These are phyloP conservation scores for Aspergillus uvarum DNA, from an alignment of 2,329 filamentous ascomycete genomes.

Conservation along the genomic window DNA sequence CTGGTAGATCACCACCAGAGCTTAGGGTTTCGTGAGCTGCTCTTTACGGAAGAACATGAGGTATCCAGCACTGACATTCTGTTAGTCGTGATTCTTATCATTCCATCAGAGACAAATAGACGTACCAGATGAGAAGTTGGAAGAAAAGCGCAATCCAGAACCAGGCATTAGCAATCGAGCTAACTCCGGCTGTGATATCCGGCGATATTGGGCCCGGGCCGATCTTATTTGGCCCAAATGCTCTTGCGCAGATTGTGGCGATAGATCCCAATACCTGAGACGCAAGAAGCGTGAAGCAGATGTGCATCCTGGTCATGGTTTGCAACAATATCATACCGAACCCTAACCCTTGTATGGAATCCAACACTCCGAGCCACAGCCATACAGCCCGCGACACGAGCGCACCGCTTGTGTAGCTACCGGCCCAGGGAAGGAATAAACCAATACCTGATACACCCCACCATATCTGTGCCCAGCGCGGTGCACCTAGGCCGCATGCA, in stretches of 20 bases:
- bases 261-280: slow-evolving; percentile 63
- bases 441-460: slow-evolving; percentile 64
- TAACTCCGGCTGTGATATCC: slow-evolving; percentile 54
- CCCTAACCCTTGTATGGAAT: slow-evolving; percentile 64
- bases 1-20: not conserved
- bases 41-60: slow-evolving; percentile 48
- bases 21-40: slow-evolving; percentile 46
- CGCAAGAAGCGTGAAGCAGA: slow-evolving; percentile 59
- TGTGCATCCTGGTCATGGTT: slow-evolving; percentile 64
- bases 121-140: slow-evolving; percentile 60
- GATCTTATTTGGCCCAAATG: slow-evolving; percentile 59
- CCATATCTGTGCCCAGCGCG: slow-evolving; percentile 67
- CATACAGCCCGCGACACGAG: slow-evolving; percentile 59
- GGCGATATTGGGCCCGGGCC: slow-evolving; percentile 64
- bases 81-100: slow-evolving; percentile 3
- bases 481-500: slow-evolving; percentile 63
- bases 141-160: slow-evolving; percentile 62
- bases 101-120: slow-evolving; percentile 7
- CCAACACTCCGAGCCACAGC: slow-evolving; percentile 67
- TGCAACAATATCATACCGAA: slow-evolving; percentile 68
- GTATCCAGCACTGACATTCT: slow-evolving; percentile 36
- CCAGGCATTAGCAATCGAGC: slow-evolving; percentile 51
- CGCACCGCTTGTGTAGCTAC: slow-evolving; percentile 54
- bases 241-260: slow-evolving; percentile 62
- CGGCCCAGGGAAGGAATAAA: slow-evolving; percentile 63